A percentile compares a stretch with the other conserved stretches of the same genome.
These are phyloP conservation scores for Moesziomyces globuligerus DNA, from an alignment of 1,284 basidiomycete species.

Conservation along the genomic window DNA sequence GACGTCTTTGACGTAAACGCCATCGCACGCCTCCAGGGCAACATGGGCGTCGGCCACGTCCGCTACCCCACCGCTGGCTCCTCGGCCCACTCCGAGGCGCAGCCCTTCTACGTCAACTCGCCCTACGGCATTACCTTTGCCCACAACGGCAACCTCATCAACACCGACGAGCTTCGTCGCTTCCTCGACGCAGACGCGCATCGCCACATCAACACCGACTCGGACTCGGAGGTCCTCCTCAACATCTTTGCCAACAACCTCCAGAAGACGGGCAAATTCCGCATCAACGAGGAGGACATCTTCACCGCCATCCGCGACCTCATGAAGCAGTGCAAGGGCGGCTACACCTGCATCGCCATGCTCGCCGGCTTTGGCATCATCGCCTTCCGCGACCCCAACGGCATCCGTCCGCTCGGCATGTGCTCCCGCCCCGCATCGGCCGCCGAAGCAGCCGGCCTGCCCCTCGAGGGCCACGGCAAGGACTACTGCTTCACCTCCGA, in stretches of 20 bases:
- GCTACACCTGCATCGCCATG: conserved; percentile 97
- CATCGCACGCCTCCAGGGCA: conserved; percentile 82
- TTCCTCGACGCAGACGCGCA: conserved; percentile 97
- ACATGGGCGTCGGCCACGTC: conserved; percentile 96
- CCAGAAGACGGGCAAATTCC: conserved; percentile 97
- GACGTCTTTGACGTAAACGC: conserved; percentile 91
- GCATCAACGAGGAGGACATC: conserved; percentile 99
- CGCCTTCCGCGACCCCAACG: conserved; percentile 98
- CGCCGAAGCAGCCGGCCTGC: conserved; percentile 12
- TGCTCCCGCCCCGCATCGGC: conserved; percentile 54
- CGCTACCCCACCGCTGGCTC: conserved; percentile 92
- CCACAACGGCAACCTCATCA: conserved; percentile 99
- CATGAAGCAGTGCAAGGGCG: conserved; percentile 88
- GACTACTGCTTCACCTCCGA: conserved; percentile 96
- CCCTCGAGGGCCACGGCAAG: conserved; percentile 52
- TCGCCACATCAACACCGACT: conserved; percentile 98
- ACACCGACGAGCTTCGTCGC: conserved; percentile 83
- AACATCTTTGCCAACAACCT: conserved; percentile 98
- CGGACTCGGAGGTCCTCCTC: conserved; percentile 94
- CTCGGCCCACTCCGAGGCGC: conserved; percentile 94
- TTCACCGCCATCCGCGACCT: conserved; percentile 91
- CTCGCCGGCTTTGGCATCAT: conserved; percentile 98
- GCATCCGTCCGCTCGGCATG: conserved; percentile 82
- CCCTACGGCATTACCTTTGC: conserved; percentile 98
- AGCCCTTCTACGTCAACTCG: conserved; percentile 99